Evolutionary conservation across 345 rosid species (phyloP).

Genomic region (Rubroshorea leprosula): DNA sequence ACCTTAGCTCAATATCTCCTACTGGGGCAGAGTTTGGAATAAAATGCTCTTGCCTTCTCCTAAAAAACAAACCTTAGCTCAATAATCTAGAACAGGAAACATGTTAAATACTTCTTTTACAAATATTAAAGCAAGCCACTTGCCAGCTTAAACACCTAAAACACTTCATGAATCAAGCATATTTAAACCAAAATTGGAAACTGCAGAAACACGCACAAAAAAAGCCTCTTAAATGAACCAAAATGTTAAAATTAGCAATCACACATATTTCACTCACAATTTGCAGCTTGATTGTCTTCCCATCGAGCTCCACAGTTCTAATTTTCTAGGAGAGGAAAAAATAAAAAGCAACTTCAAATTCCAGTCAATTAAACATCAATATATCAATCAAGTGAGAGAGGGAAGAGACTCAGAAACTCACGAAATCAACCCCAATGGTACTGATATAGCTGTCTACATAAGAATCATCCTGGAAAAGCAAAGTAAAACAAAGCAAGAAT

Average conservation of each 20-base stretch:
- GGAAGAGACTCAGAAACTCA: slow-evolving; percentile 26
- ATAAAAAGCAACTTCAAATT: neutral
- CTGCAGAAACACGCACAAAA: too few relatives aligned
- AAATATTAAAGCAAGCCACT: neutral
- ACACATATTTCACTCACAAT: slow-evolving; percentile 37
- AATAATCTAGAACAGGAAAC: neutral
- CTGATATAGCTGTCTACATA: slow-evolving; percentile 83
- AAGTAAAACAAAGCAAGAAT: neutral
- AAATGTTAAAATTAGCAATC: too few relatives aligned
- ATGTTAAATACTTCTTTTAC: neutral
- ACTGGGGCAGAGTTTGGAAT: too few relatives aligned
- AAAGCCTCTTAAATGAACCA: too few relatives aligned
- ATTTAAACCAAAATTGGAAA: neutral
- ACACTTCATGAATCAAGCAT: neutral
- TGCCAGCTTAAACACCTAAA: too few relatives aligned
- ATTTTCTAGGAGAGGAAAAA: slow-evolving; percentile 43
- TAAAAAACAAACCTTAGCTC: neutral
- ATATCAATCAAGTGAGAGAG: neutral
- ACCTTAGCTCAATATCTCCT: neutral
- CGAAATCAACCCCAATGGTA: slow-evolving; percentile 86
- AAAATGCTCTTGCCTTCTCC: too few relatives aligned
- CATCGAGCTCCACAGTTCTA: slow-evolving; percentile 72
- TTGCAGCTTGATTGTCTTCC: slow-evolving; percentile 74
- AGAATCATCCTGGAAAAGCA: slow-evolving; percentile 62
- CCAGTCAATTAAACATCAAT: slow-evolving; percentile 11